Evolutionary conservation across 495 filamentous ascomycete genomes (phyloP), one percentile per base, ranked within the genome.

Genomic region (Hypoxylon trugodes): DNA sequence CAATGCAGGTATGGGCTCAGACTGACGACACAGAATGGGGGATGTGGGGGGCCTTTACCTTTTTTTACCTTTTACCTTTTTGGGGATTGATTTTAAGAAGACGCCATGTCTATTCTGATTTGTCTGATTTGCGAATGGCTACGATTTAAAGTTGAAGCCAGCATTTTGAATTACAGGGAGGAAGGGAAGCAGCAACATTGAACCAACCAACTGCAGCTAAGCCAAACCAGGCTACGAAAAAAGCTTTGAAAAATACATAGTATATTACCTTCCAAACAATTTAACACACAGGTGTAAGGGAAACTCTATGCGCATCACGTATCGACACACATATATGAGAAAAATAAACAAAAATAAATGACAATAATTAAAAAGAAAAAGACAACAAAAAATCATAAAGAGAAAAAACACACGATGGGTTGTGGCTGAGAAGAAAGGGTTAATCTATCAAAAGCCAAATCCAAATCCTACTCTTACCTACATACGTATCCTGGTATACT

Each of bases 1-100:
- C 2, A 16, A 38, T 38, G n/a, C 36, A 45, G 41, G 21, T 25
- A 48, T 38, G 37, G 45, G 35, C 35, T n/a, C 51, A 61, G 63
- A 57, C 51, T 66, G 62, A 66, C 62, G 62, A 66, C 56, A 61
- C 52, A 26, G 30, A 25, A 53, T 66, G 57, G 61, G 33, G 30
- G 30, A 53, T 66, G 57, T 66, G 63, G 63, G 63, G 45, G 35
- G 43, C 13, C n/a, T n/a, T n/a, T n/a, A n/a, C n/a, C n/a, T n/a
- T n/a, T n/a, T n/a, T n/a, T n/a, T n/a, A n/a, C n/a, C n/a, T n/a
- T n/a, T n/a, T n/a, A n/a, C 5, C 4, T 45, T 45, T 45, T 24
- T 32, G 24, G 15, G 25, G 43, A 10, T 48, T 28, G 45, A 48
- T 32, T 48, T 48, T 15, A 33, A 48, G 45, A 33, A 48, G 33